Base-by-base conservation (phyloP, 2,329 filamentous ascomycete species). In the Cryphonectria japonica region DNA sequence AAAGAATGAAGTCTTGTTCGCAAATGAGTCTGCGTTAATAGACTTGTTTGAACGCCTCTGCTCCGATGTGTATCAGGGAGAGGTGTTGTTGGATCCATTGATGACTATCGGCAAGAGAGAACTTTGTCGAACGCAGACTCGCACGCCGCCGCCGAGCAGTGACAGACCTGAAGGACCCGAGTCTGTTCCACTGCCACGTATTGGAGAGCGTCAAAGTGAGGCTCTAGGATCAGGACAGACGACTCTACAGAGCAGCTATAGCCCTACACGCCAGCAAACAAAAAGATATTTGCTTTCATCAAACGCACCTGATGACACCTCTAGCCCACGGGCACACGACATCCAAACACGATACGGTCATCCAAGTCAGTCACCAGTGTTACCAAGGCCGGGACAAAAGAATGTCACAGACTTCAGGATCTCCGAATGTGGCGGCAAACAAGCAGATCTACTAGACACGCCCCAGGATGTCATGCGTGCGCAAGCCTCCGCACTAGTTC, bases 1-100 rank as follows among this genome's bases (percentile, higher is more conserved):
- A 3, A 95, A 95, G 77, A 89, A 93, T 70, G 88, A 93, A 75
- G 85, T 95, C 1, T 76, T 93, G 0, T 94, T 95, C 76, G 83
- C 82, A 5, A 82, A 93, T 66, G 86, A 90, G 73, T 64, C 78
- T 2, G 65, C 68, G 2, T 61, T 88, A 0, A 73, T 88, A 1
- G 75, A 80, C n/a, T 78, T 83, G 26, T 88, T 89, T 66, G 82
- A 82, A 46, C 73, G 73, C 1, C 76, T 88, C 26, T 86, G 85
- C 32, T 75, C 77, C 41, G 77, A 79, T 7, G 72, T 82, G 9
- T 87, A 88, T 68, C 66, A 57, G 14, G 41, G 1, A 19, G 16
- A 52, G 2, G 22, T 19, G 16, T 34, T 29, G 3, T 69, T 2
- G 22, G 32, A 29, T 19, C 26, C 46, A 14, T 60, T 69, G 26